A percentile compares a stretch with the other conserved stretches of the same genome.
These are phyloP conservation scores for Thuja plicata DNA, from an alignment of 83 land plant species.

Conservation along the genomic window DNA sequence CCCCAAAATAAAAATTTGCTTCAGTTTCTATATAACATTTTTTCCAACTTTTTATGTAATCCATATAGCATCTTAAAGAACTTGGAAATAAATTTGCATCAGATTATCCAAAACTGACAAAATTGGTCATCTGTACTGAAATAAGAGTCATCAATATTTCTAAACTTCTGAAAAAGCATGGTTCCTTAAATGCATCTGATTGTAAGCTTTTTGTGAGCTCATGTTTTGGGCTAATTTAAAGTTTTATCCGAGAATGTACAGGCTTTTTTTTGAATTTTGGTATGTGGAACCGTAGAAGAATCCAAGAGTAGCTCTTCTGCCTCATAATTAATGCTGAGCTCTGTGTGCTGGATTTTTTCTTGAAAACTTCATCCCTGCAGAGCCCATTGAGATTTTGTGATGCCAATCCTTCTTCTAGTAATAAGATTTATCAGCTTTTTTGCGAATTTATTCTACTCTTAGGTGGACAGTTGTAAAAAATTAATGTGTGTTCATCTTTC, in stretches of 20 bases:
- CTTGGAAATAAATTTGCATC: not conserved
- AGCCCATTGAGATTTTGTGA: not conserved
- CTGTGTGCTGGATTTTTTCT: not conserved
- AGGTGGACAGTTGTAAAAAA: not conserved
- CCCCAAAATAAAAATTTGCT: not conserved
- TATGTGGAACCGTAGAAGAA: not conserved
- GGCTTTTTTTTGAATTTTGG: not conserved
- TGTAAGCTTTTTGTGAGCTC: not conserved
- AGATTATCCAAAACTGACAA: not conserved
- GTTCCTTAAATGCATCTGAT: not conserved
- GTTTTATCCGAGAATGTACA: not conserved
- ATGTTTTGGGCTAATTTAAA: not conserved
- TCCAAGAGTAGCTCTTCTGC: not conserved
- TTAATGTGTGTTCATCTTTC: not conserved
- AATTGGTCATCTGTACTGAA: not conserved
- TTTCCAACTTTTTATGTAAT: not conserved
- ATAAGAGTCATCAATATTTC: not conserved
- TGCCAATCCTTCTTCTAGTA: not conserved
- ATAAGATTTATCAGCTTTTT: not conserved
- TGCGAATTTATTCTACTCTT: not conserved
- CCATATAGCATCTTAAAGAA: not conserved
- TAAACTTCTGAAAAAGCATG: not conserved
- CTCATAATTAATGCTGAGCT: not conserved
- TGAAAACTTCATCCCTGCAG: not conserved
- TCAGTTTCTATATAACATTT: not conserved